Base-by-base conservation (phyloP, 2,329 filamentous ascomycete species). In the Talaromyces sp. region DNA sequence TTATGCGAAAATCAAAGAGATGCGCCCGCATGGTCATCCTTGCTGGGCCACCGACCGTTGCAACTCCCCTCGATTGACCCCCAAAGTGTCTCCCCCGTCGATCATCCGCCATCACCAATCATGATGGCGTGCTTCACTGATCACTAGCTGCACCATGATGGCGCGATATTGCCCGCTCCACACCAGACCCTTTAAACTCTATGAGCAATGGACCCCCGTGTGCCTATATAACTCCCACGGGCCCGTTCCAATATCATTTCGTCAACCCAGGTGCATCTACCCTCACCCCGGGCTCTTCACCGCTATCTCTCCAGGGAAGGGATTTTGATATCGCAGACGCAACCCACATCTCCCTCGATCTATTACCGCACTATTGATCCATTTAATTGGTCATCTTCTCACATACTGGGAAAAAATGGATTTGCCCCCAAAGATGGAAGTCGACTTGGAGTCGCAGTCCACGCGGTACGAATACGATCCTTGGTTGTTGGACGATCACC, bases 401-500 rank as follows among this genome's bases (percentile, higher is more conserved):
- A 9, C 24, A 5, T 27, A 27, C 24, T 9, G 40, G 40, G n/a
- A n/a, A 17, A 45, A 48, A 7, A 49, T 49, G 46, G 46, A 49
- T 3, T 17, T 49, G n/a, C 46, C 37, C 3, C 27, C 36, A 6
- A 49, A 49, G 46, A 16, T 47, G 33, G 35, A 49, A 24, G 37
- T 24, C 16, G 54, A 55, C 5, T 9, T 52, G 19, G 51, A 57
- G 29, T 42, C 55, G 10, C 30, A 42, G 5, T 27, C 30, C 1
- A 40, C 42, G 17, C 42, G 16, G n/a, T 52, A 58, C 35, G 62
- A 67, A 44, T 66, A 65, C 43, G 59, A 65, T 22, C 55, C 52
- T 29, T 65, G 63, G 55, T 45, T 72, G 16, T 52, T 70, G 1
- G 67, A 71, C 14, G 69, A 72, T 22, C 69, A 72, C 49, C 69